Percentiles rank a stretch among this genome's conserved stretches.
These are phyloP conservation scores for Pythium folliculosum DNA, from an alignment of 352 stramenopile species.

Conservation along the genomic window DNA sequence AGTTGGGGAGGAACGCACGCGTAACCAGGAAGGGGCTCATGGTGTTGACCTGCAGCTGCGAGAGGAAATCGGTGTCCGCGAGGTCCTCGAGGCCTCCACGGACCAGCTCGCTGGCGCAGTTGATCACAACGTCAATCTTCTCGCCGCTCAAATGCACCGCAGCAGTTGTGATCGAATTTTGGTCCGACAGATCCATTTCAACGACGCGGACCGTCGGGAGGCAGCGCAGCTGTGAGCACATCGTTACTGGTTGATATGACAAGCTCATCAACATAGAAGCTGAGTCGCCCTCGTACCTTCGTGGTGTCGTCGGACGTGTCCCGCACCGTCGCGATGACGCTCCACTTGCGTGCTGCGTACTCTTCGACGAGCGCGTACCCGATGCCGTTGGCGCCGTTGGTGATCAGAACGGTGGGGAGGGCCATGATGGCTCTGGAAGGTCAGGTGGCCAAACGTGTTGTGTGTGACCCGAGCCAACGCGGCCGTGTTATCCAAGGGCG, in stretches of 20 bases:
- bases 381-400: slow-evolving; percentile 27
- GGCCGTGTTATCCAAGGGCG: background rate
- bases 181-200: slow-evolving; percentile 23
- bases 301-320: background rate
- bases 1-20: slow-evolving; percentile 30
- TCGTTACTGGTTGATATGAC: no score
- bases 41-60: slow-evolving; percentile 41
- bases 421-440: background rate
- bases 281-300: background rate
- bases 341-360: slow-evolving; percentile 28
- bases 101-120: background rate
- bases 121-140: no score
- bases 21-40: slow-evolving; percentile 39
- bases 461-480: no score
- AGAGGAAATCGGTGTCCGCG: slow-evolving; percentile 18
- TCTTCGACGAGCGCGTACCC: slow-evolving; percentile 29
- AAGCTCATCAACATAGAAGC: background rate
- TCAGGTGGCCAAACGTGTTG: no score
- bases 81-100: background rate
- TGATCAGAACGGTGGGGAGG: slow-evolving; percentile 29
- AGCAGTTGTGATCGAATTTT: background rate
- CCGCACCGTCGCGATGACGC: slow-evolving; percentile 25
- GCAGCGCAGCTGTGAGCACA: background rate
- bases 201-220: slow-evolving; percentile 13
- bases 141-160: no score